These are phyloP conservation scores for Dothideomycetes sp. DNA, from an alignment of 2,329 filamentous ascomycete species.

Conservation along the genomic window DNA sequence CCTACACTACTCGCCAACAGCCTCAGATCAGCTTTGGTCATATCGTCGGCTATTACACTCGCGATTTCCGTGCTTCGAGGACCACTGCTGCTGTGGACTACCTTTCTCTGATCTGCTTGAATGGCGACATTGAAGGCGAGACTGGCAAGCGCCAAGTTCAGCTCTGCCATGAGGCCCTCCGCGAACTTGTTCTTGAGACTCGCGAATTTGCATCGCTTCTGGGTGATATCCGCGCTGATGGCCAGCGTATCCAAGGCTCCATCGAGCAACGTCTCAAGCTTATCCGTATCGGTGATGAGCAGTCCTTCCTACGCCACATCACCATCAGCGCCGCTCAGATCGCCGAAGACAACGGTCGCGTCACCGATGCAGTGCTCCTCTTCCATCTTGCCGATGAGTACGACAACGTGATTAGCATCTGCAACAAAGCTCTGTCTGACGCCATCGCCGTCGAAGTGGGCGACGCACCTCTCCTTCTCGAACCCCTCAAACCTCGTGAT, in stretches of 20 bases:
- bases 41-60: slow-evolving; percentile 90
- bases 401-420: slow-evolving; percentile 81
- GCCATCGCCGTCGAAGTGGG: slow-evolving; percentile 79
- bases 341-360: slow-evolving; percentile 88
- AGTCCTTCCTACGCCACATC: slow-evolving; percentile 83
- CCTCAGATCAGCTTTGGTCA: slow-evolving; percentile 90
- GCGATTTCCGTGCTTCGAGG: slow-evolving; percentile 86
- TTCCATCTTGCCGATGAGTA: slow-evolving; percentile 95
- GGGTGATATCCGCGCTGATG: slow-evolving; percentile 81
- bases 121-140: slow-evolving; percentile 68
- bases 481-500: slow-evolving; percentile 67
- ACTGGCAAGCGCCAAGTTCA: slow-evolving; percentile 66
- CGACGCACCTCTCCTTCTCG: slow-evolving; percentile 66
- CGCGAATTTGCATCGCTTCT: slow-evolving; percentile 90
- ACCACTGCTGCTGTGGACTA: slow-evolving; percentile 90
- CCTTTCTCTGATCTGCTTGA: slow-evolving; percentile 81
- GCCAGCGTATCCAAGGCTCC: slow-evolving; percentile 72
- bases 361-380: slow-evolving; percentile 84
- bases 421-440: slow-evolving; percentile 84
- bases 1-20: slow-evolving; percentile 57
- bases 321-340: slow-evolving; percentile 85
- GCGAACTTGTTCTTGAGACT: slow-evolving; percentile 92
- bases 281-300: slow-evolving; percentile 69
- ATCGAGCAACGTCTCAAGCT: slow-evolving; percentile 78
- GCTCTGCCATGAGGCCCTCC: slow-evolving; percentile 84